Conservation (phyloP, 1,139 yeast genomes). For the Debaryomyces sp. region DNA sequence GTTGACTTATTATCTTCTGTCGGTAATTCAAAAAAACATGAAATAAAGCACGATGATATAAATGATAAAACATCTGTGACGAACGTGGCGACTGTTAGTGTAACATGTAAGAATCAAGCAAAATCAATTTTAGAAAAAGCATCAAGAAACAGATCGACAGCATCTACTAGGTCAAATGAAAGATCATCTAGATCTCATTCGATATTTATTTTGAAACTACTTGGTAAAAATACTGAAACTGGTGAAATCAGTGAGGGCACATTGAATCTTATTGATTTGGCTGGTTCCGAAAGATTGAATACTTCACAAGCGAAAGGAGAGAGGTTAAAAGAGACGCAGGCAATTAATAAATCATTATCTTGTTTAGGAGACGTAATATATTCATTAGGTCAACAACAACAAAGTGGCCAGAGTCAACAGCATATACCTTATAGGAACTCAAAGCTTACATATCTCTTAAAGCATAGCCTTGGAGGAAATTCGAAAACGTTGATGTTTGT, state of each 20-base stretch:
- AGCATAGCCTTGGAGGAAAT: slow-evolving; percentile 80
- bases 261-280: slow-evolving; percentile 77
- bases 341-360: slow-evolving; percentile 87
- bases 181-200: slow-evolving; percentile 73
- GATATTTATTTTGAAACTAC: slow-evolving; percentile 66
- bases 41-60: slow-evolving; percentile 71
- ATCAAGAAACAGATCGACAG: slow-evolving; percentile 68
- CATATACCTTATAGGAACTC: slow-evolving; percentile 61
- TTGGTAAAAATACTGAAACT: slow-evolving; percentile 56
- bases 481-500: slow-evolving; percentile 95
- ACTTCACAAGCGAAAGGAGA: slow-evolving; percentile 80
- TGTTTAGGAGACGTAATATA: slow-evolving; percentile 89
- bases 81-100: slow-evolving; percentile 54
- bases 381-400: slow-evolving; percentile 54
- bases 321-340: slow-evolving; percentile 82
- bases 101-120: slow-evolving; percentile 56
- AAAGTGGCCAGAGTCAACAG: slow-evolving; percentile 32
- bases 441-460: slow-evolving; percentile 76
- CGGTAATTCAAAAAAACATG: slow-evolving; percentile 48
- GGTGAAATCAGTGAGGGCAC: slow-evolving; percentile 60
- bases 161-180: slow-evolving; percentile 80
- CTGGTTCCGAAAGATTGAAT: slow-evolving; percentile 86
- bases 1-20: slow-evolving; percentile 59
- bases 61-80: slow-evolving; percentile 58
- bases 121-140: slow-evolving; percentile 56